Base-by-base conservation (phyloP, 192 early-diverging fungal genomes). In the Gigaspora rosea region DNA sequence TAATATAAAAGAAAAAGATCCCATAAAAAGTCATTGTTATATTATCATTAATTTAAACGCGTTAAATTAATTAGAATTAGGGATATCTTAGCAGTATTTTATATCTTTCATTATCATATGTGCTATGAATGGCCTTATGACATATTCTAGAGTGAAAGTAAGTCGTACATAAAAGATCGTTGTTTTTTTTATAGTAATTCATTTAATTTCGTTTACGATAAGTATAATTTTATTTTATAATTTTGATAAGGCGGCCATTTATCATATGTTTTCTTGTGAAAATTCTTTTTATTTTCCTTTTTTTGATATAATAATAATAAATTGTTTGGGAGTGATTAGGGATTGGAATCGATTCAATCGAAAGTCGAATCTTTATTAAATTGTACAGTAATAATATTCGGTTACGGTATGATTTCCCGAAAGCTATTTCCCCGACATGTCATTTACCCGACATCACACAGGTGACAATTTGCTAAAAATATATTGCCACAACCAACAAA, bases 51-150 rank as follows among this genome's bases (percentile, higher is more conserved):
- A 15, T 35, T 63, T 63, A 63, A 36, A 35, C 33, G 10, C 71
- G 56, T 73, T 73, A 73, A 73, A 73, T 73, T 73, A 73, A 73
- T 73, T 73, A 73, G 72, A 73, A 58, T 73, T 73, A 57, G 59
- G 72, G 72, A 49, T 73, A 73, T 16, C 46, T 59, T 73, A 36
- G 72, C 72, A 46, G 57, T 62, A 73, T 73, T 73, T 73, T 73
- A 73, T 73, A 73, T 73, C 54, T 73, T 73, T 73, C 57, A 32
- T 71, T 71, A 71, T 12, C 70, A 51, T 71, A 20, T 71, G 50
- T 72, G 12, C 52, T 72, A 71, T 56, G 70, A 27, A 73, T 73
- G 52, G 16, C 36, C 20, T 47, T 70, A 70, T 52, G 50, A 52
- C 27, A 51, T 70, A 73, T 73, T 73, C 18, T 73, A 32, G 9